Base-by-base conservation (phyloP, 257 asterid species). In the Henckelia pumila region DNA sequence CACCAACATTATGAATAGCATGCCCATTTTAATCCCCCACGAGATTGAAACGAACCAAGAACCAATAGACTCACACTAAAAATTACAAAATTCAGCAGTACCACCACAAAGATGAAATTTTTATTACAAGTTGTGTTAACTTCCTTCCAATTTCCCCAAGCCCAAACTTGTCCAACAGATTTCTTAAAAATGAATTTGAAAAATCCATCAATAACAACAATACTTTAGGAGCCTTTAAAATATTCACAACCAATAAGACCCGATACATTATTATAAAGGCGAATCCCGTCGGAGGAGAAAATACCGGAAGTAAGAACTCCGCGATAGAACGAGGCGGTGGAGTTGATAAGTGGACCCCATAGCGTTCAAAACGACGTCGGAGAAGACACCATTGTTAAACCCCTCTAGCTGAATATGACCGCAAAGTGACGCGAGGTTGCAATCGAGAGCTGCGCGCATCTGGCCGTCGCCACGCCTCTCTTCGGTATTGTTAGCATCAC, bases 321-420 rank as follows among this genome's bases (percentile, higher is more conserved):
- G 92, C 47, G 97, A 94, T 72, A 94, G 92, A 61, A 94, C 78
- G 72, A 94, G 90, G 64, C 99, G 95, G 72, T 94, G 97, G 67
- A 94, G 97, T 49, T 75, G 87, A 73, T 90, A 94, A 63, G 86
- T 79, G 56, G 96, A 84, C 20, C 84, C 95, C 95, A 86, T 82
- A 49, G 96, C 91, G 47, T 82, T 86, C 75, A 94, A 78, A 76
- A 90, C 81, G 80, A 90, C 92, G 74, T 94, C 99, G 61, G 95
- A 88, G 79, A 94, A 94, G 6, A 91, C 82, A 19, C 97, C 96
- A 61, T 78, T 81, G 56, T 84, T 84, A 79, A 90, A 94, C 61
- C 99, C 99, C 81, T 94, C 89, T 78, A 83, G 64, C 67, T 88
- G 96, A 71, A 94, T 85, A 75, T 94, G 99, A 75, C 86, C 96